A percentile compares a stretch with the other conserved stretches of the same genome.
These are phyloP conservation scores for Trichosporon sp. DNA, from an alignment of 1,284 basidiomycete species.

Conservation along the genomic window DNA sequence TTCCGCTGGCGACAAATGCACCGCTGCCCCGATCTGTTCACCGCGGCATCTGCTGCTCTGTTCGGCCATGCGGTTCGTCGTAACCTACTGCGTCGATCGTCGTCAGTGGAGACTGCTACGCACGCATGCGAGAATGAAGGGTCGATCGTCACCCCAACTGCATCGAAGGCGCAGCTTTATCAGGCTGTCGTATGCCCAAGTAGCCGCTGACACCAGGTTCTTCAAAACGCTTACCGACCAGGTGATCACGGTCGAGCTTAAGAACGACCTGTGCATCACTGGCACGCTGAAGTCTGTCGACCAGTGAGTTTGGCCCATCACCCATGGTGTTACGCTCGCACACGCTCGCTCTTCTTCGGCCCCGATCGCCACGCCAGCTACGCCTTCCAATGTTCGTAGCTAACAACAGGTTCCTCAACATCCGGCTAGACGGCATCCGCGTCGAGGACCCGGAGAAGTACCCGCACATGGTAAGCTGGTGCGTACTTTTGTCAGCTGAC, in stretches of 20 bases:
- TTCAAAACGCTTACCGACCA: constrained; percentile 99
- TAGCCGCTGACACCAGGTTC: constrained; percentile 52
- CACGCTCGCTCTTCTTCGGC: not conserved
- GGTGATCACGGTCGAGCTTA: constrained; percentile 93
- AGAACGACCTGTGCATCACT: constrained; percentile 97
- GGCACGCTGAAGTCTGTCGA: constrained; percentile 96
- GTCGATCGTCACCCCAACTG: too few species aligned
- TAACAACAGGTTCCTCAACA: constrained; percentile 80
- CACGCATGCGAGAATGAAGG: too few species aligned
- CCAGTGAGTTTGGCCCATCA: constrained; percentile 63
- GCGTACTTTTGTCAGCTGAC: not conserved
- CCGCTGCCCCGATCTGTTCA: not conserved
- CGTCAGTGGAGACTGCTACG: too few species aligned
- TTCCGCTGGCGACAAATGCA: not conserved
- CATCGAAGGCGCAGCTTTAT: not conserved
- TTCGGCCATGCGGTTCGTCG: too few species aligned
- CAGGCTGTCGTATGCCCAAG: not conserved
- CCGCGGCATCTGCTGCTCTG: too few species aligned
- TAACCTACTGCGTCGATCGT: too few species aligned
- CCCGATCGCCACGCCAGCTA: too few species aligned
- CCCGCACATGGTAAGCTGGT: constrained; percentile 85
- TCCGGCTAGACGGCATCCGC: constrained; percentile 88
- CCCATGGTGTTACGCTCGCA: not conserved
- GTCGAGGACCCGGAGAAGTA: constrained; percentile 88
- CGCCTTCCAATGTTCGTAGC: not conserved